Evolutionary conservation across 2,329 filamentous ascomycete genomes (phyloP), one percentile per base, ranked within the genome.

Genomic region (Dactylonectria macrodidyma): DNA sequence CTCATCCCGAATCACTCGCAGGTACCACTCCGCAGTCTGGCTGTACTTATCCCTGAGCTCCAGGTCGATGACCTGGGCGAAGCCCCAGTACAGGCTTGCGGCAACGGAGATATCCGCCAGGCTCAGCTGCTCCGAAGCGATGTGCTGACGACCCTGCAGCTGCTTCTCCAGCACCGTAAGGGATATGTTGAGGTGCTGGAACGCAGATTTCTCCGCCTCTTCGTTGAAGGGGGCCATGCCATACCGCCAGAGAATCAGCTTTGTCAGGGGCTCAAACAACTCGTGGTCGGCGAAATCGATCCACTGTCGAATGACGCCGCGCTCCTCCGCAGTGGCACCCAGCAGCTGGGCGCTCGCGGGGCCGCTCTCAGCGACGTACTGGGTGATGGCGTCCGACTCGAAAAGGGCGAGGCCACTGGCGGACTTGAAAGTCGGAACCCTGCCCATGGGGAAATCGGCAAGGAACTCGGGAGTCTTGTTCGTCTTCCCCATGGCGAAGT

Each of bases 311-410:
- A 59, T 59, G 11, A 16, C 14, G 24, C 11, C 41, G 10, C 8
- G 30, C 11, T 48, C 30, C 48, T 11, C 58, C 3, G 47, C 33
- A 36, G 16, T 24, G 4, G 10, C n/a, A 3, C 58, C 58, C 30
- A 60, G 47, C 5, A 60, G 47, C 12, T 60, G 58, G 33, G 11
- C 46, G 10, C 9, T 30, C 3, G 11, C 10, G 22, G 58, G 47
- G 6, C 58, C 58, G 12, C n/a, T 30, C 34, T 60, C n/a, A 14
- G 58, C 46, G 33, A 50, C 47, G 10, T 60, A 60, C 16, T 60
- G 46, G 30, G 58, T 34, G 11, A 60, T 60, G 34, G 58, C 58
- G n/a, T 60, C 58, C 16, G 58, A 60, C 58, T 60, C 58, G 58
- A 24, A 16, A 1, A 60, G 47, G 36, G n/a, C 16, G 30, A 60